Evolutionary conservation across 1,139 yeast genomes (phyloP), one percentile per base, ranked within the genome.

Genomic region (Candida labiduridarum): DNA sequence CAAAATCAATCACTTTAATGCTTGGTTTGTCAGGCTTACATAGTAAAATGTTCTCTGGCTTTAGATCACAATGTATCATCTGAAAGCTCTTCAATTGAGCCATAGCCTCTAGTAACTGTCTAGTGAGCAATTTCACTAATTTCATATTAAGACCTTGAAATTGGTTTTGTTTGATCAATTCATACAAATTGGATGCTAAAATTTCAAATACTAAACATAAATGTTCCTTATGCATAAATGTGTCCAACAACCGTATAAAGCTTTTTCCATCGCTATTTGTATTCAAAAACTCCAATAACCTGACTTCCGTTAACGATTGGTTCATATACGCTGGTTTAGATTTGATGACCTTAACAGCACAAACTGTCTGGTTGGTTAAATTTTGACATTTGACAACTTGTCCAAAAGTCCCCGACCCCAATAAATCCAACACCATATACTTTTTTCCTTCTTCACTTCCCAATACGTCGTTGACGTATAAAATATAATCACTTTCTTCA

Each of bases 301-400:
- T 82, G 2, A 94, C 97, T 64, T 94, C 99, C 52, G 95, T 89
- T 60, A 92, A 78, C 48, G 96, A 88, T 68, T 94, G 99, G 64
- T 90, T 91, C 69, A 92, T 76, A 62, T 89, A 92, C 10, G 96
- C 97, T 4, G 96, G 90, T 63, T 88, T 89, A 35, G 96, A 88
- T 66, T 94, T 94, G 57, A 94, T 89, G 41, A 94, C 96, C 67
- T 94, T 94, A 41, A 95, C 96, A 0, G 99, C 99, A 43, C 92
- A 90, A 25, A 94, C 84, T 53, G 90, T 92, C 63, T 90, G 95
- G 44, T 95, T 91, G 45, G 84, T 75, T 67, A 94, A 76, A 66
- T 94, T 91, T 68, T 94, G 99, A 69, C 98, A 94, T 69, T 94
- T 94, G 33, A 92, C 98, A 49, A 95, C 99, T 68, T 94, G 99